Conservation (phyloP, 2,329 filamentous ascomycete genomes). For the Alternaria ethzedia region DNA sequence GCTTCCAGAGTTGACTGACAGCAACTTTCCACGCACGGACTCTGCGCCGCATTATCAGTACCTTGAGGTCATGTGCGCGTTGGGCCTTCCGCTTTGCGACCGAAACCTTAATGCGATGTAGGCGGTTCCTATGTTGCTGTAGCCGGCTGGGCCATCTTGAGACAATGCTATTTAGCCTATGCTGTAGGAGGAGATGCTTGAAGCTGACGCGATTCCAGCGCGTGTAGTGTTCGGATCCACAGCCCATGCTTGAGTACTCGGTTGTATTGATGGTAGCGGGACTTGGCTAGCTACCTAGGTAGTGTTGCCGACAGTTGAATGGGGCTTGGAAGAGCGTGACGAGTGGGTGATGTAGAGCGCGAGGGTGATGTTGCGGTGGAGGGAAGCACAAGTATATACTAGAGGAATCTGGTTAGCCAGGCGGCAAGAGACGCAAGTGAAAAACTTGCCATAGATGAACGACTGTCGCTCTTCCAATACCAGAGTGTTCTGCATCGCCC, state of each 20-base stretch:
- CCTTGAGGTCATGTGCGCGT: neutral
- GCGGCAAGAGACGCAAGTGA: neutral
- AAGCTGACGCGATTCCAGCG: neutral
- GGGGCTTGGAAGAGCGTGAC: neutral
- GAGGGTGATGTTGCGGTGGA: neutral
- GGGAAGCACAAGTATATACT: neutral
- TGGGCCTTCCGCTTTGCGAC: neutral
- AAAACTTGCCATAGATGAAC: constrained; percentile 4
- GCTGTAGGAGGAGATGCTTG: neutral
- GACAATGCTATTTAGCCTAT: neutral
- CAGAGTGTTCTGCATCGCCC: neutral
- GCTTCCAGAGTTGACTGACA: neutral
- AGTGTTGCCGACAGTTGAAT: neutral
- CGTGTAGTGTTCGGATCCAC: neutral
- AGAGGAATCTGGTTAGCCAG: neutral
- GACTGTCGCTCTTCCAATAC: neutral
- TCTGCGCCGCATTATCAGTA: neutral
- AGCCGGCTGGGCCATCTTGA: neutral
- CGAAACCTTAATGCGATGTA: no score
- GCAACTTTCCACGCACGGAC: neutral
- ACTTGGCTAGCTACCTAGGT: neutral
- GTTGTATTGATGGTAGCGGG: neutral
- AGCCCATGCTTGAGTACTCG: neutral
- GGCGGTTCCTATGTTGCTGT: neutral
- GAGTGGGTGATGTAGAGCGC: neutral